phyloP scores from a whole-genome alignment of 148 eudicot species.

The Chenopodium formosanum region DNA sequence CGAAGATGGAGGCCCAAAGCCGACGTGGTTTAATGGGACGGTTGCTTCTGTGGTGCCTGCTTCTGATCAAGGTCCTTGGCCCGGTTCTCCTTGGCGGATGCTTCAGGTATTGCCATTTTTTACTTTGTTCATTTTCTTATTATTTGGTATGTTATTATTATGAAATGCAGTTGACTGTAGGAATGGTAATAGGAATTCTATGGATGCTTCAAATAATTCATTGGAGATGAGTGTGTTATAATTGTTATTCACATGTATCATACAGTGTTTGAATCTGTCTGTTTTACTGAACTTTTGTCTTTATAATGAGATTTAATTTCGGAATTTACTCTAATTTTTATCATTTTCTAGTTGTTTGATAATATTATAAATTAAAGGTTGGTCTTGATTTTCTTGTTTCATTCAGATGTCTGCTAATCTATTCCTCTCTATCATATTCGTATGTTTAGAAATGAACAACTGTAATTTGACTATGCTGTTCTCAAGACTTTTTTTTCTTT shows the following conservation, averaged over 20 bases:
- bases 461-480: too few relatives aligned
- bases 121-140: not conserved
- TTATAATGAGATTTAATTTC: not conserved
- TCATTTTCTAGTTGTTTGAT: too few relatives aligned
- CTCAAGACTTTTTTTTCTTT: too few relatives aligned
- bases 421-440: too few relatives aligned
- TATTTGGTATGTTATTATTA: too few relatives aligned
- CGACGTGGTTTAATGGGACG: conserved; percentile 64
- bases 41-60: conserved; percentile 25
- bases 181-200: not conserved
- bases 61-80: conserved; percentile 40
- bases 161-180: not conserved
- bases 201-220: not conserved
- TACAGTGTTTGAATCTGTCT: not conserved
- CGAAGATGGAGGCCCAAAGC: conserved; percentile 47
- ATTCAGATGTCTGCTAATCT: too few relatives aligned
- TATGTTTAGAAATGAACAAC: too few relatives aligned
- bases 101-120: conserved; percentile 53
- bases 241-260: not conserved
- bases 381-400: too few relatives aligned
- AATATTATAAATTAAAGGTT: too few relatives aligned
- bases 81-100: conserved; percentile 67
- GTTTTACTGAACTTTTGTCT: not conserved
- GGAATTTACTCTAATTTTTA: too few relatives aligned
- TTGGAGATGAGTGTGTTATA: not conserved